Conservation (phyloP, 768 basidiomycete genomes). For the Mycena maculata region DNA sequence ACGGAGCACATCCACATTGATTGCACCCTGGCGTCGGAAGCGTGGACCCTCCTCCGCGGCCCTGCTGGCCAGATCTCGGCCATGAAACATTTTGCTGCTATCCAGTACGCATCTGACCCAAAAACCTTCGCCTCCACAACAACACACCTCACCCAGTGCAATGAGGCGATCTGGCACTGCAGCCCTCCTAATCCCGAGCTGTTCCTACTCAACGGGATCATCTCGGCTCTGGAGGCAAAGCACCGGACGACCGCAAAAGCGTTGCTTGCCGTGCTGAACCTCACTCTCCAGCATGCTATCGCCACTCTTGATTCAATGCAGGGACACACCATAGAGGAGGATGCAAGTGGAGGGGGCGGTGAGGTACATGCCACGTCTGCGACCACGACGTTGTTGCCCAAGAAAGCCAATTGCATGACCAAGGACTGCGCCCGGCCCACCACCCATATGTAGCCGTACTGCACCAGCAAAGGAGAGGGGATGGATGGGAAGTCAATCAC, state of each 20-base stretch:
- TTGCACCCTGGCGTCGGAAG: neutral
- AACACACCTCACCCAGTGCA: neutral
- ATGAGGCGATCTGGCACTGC: neutral
- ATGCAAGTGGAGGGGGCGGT: too few relatives aligned
- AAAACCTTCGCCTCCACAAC: neutral
- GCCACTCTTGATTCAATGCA: too few relatives aligned
- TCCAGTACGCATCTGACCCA: neutral
- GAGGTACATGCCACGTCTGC: neutral
- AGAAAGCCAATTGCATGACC: neutral
- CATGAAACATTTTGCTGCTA: neutral
- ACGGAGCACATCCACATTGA: neutral
- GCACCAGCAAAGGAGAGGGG: neutral
- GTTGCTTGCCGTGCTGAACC: too few relatives aligned
- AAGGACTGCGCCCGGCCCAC: neutral
- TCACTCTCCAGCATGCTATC: too few relatives aligned
- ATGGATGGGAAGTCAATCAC: neutral
- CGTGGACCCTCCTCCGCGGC: neutral
- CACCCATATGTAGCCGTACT: neutral
- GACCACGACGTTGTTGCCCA: neutral
- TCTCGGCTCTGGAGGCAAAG: neutral
- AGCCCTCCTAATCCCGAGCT: neutral
- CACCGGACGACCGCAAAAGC: too few relatives aligned
- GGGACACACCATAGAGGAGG: too few relatives aligned
- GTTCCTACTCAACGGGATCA: neutral
- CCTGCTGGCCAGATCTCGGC: neutral